Percentiles rank a stretch among this genome's conserved stretches.
These are phyloP conservation scores for Vitrella brassicaformis DNA, from an alignment of 73 alveolate genomes.

Conservation along the genomic window DNA sequence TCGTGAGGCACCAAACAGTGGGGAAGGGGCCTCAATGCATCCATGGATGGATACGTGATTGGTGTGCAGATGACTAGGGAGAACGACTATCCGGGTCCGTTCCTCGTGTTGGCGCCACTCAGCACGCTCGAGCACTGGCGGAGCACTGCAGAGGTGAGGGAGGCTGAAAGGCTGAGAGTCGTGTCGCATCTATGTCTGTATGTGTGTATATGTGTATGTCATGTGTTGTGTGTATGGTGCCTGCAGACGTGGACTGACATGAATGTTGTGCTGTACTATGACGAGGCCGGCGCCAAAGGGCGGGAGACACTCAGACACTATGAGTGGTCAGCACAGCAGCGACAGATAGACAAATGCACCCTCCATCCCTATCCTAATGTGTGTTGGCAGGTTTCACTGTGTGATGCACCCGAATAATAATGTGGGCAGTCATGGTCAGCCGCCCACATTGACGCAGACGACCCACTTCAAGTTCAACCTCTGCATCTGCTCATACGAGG, in stretches of 20 bases:
- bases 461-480: slow-evolving; percentile 55
- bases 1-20: slow-evolving; percentile 11
- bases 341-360: not conserved
- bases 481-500: slow-evolving; percentile 80
- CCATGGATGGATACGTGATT: too few species aligned
- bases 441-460: not conserved
- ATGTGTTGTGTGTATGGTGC: too few species aligned
- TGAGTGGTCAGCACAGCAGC: slow-evolving; percentile 45
- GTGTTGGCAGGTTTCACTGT: too few species aligned
- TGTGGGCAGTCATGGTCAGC: not conserved
- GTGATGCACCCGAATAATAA: too few species aligned
- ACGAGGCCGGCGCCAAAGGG: slow-evolving; percentile 64
- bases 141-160: slow-evolving; percentile 70
- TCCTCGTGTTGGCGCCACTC: slow-evolving; percentile 70
- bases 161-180: too few species aligned
- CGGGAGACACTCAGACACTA: slow-evolving; percentile 51
- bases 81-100: too few species aligned
- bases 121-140: slow-evolving; percentile 80
- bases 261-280: slow-evolving; percentile 70
- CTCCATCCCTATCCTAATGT: too few species aligned
- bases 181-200: too few species aligned
- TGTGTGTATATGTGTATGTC: too few species aligned
- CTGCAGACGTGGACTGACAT: slow-evolving; percentile 77
- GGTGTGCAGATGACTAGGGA: too few species aligned
- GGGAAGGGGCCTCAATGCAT: too few species aligned